phyloP scores from a whole-genome alignment of 495 filamentous ascomycete species.

The Amorphotheca resinae region DNA sequence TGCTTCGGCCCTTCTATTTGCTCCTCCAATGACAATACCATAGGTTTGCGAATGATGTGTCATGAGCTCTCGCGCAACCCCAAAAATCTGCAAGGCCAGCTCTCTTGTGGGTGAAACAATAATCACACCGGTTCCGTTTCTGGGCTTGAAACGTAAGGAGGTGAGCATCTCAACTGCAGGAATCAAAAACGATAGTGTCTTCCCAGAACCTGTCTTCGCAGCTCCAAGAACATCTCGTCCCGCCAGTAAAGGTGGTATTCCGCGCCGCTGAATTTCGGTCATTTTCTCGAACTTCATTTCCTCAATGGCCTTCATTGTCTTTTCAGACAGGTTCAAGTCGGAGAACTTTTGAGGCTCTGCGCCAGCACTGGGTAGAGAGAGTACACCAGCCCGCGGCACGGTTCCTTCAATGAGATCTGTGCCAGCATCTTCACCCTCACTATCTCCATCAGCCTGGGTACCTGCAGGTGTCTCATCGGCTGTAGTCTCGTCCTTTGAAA shows the following conservation, averaged over 20 bases:
- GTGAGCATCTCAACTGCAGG: constrained; percentile 91
- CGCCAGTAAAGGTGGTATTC: constrained; percentile 77
- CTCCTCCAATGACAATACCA: constrained; percentile 91
- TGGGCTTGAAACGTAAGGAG: constrained; percentile 60
- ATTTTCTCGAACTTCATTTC: constrained; percentile 89
- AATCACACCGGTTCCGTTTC: constrained; percentile 72
- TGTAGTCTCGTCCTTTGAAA: not conserved
- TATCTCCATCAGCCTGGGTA: constrained; percentile 1
- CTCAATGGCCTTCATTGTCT: constrained; percentile 75
- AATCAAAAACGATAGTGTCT: constrained; percentile 90
- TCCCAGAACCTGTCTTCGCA: constrained; percentile 93
- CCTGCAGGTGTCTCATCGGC: not conserved
- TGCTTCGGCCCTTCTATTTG: constrained; percentile 81
- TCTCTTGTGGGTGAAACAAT: constrained; percentile 84
- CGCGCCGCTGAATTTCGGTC: constrained; percentile 88
- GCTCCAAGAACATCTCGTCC: constrained; percentile 91
- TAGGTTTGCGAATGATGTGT: constrained; percentile 81
- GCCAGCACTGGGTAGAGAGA: constrained; percentile 15
- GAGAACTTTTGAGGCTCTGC: constrained; percentile 38
- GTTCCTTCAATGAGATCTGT: constrained; percentile 9
- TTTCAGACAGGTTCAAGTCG: constrained; percentile 75
- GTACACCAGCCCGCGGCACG: constrained; percentile 4
- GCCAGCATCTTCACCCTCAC: constrained; percentile 6
- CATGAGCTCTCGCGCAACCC: constrained; percentile 86
- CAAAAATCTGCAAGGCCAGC: constrained; percentile 90